phyloP scores from a whole-genome alignment of 257 asterid species.

The Ballota nigra region DNA sequence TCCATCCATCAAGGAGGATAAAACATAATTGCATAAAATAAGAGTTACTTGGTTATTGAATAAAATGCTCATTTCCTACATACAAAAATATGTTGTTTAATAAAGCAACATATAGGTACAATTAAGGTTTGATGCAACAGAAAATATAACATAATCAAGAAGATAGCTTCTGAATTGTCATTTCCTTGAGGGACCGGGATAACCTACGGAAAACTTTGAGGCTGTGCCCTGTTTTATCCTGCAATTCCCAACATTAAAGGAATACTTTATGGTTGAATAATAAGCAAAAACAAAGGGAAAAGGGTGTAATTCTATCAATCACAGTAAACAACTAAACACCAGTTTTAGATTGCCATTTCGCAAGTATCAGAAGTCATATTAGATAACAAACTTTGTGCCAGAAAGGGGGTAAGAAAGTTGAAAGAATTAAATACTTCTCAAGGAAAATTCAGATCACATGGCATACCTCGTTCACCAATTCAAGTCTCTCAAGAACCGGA shows the following conservation, averaged over 20 bases:
- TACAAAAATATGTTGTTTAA: neutral
- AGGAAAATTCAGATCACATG: slow-evolving; percentile 3
- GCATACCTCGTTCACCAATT: slow-evolving; percentile 72
- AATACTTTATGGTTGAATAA: neutral
- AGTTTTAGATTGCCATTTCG: neutral
- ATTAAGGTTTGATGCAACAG: neutral
- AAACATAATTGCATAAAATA: neutral
- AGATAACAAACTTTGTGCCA: neutral
- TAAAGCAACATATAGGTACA: neutral
- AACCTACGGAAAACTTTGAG: slow-evolving; percentile 67
- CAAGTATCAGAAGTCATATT: neutral
- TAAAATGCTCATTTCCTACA: neutral
- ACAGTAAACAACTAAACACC: neutral
- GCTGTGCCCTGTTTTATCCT: slow-evolving; percentile 81
- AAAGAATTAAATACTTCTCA: neutral
- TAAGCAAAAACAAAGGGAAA: neutral
- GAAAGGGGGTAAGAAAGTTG: too few relatives aligned
- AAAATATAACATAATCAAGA: slow-evolving; percentile 19
- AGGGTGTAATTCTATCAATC: neutral
- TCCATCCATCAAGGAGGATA: neutral
- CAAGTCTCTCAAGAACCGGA: slow-evolving; percentile 77
- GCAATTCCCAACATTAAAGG: slow-evolving; percentile 22
- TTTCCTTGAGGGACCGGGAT: slow-evolving; percentile 69
- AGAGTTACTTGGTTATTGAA: neutral
- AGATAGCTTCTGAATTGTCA: slow-evolving; percentile 53